Conservation (phyloP, 2,329 filamentous ascomycete genomes). For the Boeremia exigua region DNA sequence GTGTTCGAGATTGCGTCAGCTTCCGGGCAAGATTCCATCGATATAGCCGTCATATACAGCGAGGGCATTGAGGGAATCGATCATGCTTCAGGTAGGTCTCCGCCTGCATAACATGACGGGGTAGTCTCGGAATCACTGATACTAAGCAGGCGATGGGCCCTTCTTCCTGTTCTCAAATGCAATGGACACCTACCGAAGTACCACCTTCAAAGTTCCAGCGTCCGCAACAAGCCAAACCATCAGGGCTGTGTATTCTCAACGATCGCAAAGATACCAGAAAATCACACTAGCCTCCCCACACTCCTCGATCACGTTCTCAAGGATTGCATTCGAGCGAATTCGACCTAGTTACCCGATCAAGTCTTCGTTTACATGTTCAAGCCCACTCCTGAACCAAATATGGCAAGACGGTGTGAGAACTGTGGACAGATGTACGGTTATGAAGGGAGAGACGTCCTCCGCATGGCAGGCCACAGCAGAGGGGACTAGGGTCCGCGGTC, state of each 20-base stretch:
- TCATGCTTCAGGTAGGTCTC: conserved; percentile 5
- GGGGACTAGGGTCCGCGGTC: conserved; percentile 11
- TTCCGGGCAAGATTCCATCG: background rate
- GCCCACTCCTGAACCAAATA: conserved; percentile 8
- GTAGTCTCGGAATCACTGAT: background rate
- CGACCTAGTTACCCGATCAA: background rate
- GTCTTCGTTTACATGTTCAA: conserved; percentile 10
- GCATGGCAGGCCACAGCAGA: conserved; percentile 14
- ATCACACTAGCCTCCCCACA: background rate
- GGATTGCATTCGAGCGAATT: conserved; percentile 9
- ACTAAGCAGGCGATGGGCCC: conserved; percentile 11
- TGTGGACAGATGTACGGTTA: conserved; percentile 16
- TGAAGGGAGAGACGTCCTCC: conserved; percentile 8
- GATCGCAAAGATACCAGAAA: conserved; percentile 19
- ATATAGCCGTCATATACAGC: conserved; percentile 7
- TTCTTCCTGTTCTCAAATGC: conserved; percentile 21
- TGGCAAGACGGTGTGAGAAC: conserved; percentile 15
- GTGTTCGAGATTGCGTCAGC: conserved; percentile 6
- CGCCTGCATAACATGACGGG: background rate
- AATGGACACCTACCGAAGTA: conserved; percentile 17
- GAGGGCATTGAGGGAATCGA: conserved; percentile 18
- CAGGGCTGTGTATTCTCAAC: conserved; percentile 7
- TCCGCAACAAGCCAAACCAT: background rate
- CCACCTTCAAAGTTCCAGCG: background rate
- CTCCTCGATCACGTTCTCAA: conserved; percentile 7